These are phyloP conservation scores for Plasmodium blacklocki DNA, from an alignment of 169 alveolate species.

Conservation along the genomic window DNA sequence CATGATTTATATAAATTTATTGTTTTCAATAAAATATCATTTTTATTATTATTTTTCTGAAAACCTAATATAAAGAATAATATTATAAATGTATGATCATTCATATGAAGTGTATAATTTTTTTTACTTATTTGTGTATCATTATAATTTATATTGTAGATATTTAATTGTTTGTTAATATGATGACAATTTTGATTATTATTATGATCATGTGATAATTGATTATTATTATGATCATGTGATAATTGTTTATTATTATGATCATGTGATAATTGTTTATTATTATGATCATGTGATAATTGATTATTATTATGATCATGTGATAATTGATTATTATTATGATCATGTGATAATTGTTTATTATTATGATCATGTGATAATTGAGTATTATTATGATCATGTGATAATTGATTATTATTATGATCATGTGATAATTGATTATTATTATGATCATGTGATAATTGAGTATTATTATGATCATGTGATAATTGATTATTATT, in stretches of 20 bases:
- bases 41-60: constrained; percentile 25
- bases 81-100: constrained; percentile 44
- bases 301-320: too few relatives aligned
- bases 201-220: not conserved
- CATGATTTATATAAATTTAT: constrained; percentile 8
- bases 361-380: not conserved
- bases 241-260: not conserved
- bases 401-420: too few relatives aligned
- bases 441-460: not conserved
- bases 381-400: not conserved
- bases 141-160: not conserved
- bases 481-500: not conserved
- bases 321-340: too few relatives aligned
- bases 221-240: not conserved
- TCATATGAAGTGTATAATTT: not conserved
- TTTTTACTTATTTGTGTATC: not conserved
- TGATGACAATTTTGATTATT: not conserved
- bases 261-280: not conserved
- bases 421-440: too few relatives aligned
- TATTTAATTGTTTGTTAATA: not conserved
- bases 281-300: too few relatives aligned
- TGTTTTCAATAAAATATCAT: not conserved
- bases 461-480: not conserved
- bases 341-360: not conserved
- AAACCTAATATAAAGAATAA: constrained; percentile 28